These are phyloP conservation scores for Phytophthora foliorum DNA, from an alignment of 352 stramenopile genomes.

Conservation along the genomic window DNA sequence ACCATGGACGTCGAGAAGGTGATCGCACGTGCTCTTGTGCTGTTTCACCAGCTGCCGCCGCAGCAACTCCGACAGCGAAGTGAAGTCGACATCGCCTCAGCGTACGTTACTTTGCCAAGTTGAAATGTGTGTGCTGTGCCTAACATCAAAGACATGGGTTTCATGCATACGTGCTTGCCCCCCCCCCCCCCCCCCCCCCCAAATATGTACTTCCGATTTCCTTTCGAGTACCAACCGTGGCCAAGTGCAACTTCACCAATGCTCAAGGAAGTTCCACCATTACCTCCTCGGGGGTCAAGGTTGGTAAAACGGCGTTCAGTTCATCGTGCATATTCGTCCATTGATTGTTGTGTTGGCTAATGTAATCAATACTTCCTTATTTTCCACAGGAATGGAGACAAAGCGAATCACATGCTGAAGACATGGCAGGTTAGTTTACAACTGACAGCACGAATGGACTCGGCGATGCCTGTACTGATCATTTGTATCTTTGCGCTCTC, in stretches of 20 bases:
- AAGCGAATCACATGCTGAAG: slow-evolving; percentile 15
- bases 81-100: slow-evolving; percentile 22
- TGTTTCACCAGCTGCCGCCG: slow-evolving; percentile 72
- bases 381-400: slow-evolving; percentile 23
- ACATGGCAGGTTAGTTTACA: slow-evolving; percentile 36
- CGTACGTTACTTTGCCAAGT: slow-evolving; percentile 33
- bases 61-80: slow-evolving; percentile 40
- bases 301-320: slow-evolving; percentile 13
- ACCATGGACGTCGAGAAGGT: slow-evolving; percentile 79
- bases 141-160: neutral
- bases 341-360: neutral
- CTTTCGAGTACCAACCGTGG: slow-evolving; percentile 50
- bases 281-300: slow-evolving; percentile 39
- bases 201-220: slow-evolving; percentile 49
- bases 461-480: neutral
- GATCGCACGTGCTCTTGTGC: slow-evolving; percentile 54
- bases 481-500: slow-evolving; percentile 1
- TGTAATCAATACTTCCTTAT: neutral
- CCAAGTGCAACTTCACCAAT: slow-evolving; percentile 35
- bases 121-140: neutral
- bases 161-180: neutral
- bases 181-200: too few relatives aligned
- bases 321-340: neutral
- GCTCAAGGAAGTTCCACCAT: slow-evolving; percentile 30
- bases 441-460: neutral